Percentiles rank a stretch among this genome's conserved stretches.
Evolutionary conservation across 2,329 filamentous ascomycete genomes (phyloP).

Genomic region (Cordyceps javanica): DNA sequence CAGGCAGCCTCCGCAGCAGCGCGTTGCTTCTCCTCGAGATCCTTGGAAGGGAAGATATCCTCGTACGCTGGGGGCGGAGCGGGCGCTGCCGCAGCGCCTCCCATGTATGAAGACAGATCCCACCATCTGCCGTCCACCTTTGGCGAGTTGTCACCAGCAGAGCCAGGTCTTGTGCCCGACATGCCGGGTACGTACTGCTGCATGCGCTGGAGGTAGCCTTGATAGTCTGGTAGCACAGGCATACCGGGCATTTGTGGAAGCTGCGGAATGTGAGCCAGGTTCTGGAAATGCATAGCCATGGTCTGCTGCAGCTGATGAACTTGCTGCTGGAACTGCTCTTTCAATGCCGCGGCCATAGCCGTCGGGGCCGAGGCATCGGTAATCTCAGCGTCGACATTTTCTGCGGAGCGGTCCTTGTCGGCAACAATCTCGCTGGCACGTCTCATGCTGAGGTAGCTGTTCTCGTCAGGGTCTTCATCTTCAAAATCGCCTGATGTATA

Average conservation of each 20-base stretch:
- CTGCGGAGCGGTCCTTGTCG: slow-evolving; percentile 31
- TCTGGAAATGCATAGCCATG: slow-evolving; percentile 60
- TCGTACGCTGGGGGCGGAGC: slow-evolving; percentile 68
- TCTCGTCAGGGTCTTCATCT: slow-evolving; percentile 34
- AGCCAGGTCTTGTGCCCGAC: slow-evolving; percentile 42
- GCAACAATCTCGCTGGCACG: slow-evolving; percentile 23
- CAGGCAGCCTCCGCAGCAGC: slow-evolving; percentile 52
- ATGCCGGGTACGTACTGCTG: slow-evolving; percentile 67
- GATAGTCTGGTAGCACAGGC: slow-evolving; percentile 63
- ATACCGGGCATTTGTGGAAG: slow-evolving; percentile 58
- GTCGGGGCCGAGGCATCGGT: slow-evolving; percentile 43
- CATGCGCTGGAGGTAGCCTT: slow-evolving; percentile 61
- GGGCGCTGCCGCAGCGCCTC: slow-evolving; percentile 39
- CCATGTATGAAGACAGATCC: slow-evolving; percentile 55
- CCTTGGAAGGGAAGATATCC: slow-evolving; percentile 62
- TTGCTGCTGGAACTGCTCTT: slow-evolving; percentile 67
- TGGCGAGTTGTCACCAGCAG: slow-evolving; percentile 32
- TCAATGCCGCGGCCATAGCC: slow-evolving; percentile 62
- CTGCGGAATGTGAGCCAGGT: slow-evolving; percentile 48
- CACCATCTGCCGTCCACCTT: slow-evolving; percentile 58
- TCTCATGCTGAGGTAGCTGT: slow-evolving; percentile 31
- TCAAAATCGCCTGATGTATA: slow-evolving; percentile 41
- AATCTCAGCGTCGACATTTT: slow-evolving; percentile 29
- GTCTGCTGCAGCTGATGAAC: slow-evolving; percentile 72
- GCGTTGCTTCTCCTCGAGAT: slow-evolving; percentile 49